phyloP scores from a whole-genome alignment of 1,284 basidiomycete species.

The Ustilago lituana region DNA sequence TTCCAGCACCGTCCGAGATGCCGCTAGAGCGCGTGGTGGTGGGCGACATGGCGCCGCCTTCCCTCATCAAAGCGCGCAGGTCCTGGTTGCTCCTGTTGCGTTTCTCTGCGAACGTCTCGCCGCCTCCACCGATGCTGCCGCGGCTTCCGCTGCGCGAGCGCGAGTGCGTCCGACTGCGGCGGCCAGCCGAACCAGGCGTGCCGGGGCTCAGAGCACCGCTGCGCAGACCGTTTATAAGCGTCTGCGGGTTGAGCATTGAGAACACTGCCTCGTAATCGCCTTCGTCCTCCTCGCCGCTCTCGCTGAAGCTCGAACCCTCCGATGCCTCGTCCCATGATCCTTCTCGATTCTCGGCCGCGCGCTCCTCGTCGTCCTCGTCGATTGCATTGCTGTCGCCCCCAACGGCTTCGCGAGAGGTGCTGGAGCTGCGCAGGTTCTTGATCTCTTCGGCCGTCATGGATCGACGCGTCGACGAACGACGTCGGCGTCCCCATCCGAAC shows the following conservation, averaged over 20 bases:
- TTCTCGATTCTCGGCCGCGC: conserved; percentile 32
- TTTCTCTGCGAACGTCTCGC: conserved; percentile 61
- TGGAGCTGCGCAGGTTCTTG: conserved; percentile 22
- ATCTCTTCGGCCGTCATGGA: conserved; percentile 44
- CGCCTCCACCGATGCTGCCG: conserved; percentile 33
- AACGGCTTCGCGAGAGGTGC: conserved; percentile 9
- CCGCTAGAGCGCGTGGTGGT: conserved; percentile 21
- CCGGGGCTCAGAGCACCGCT: conserved; percentile 39
- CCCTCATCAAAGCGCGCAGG: conserved; percentile 52
- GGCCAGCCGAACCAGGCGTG: conserved; percentile 33
- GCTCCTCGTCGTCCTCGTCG: conserved; percentile 27
- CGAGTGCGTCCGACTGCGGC: conserved; percentile 44
- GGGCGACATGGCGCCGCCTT: conserved; percentile 53
- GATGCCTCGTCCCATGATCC: conserved; percentile 38
- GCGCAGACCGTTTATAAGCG: conserved; percentile 28
- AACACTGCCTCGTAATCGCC: conserved; percentile 65
- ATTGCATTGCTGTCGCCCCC: conserved; percentile 16
- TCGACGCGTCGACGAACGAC: conserved; percentile 46
- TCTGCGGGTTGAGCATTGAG: conserved; percentile 54
- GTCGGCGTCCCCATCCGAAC: conserved; percentile 78
- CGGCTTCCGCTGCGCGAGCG: conserved; percentile 52
- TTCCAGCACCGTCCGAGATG: conserved; percentile 22
- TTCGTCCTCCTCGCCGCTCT: conserved; percentile 56
- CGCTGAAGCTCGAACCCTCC: conserved; percentile 36
- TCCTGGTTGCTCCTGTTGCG: conserved; percentile 56